A percentile compares a stretch with the other conserved stretches of the same genome.
These are phyloP conservation scores for Pseudogymnoascus verrucosus DNA, from an alignment of 2,329 filamentous ascomycete species.

Conservation along the genomic window DNA sequence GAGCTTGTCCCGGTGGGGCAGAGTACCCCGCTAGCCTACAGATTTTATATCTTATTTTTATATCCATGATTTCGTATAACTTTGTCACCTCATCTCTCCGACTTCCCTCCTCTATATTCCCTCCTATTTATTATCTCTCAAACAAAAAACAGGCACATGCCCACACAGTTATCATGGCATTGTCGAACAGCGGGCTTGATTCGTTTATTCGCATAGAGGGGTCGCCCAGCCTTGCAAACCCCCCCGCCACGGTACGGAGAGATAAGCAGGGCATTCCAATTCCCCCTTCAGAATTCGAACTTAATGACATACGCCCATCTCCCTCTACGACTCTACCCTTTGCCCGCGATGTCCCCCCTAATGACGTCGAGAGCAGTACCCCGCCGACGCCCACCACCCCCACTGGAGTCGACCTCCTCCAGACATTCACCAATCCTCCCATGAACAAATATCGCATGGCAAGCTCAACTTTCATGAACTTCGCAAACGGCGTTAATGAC, in stretches of 20 bases:
- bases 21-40: neutral
- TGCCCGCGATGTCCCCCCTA: slow-evolving; percentile 2
- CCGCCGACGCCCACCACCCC: slow-evolving; percentile 37
- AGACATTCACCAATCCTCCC: slow-evolving; percentile 50
- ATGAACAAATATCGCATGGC: slow-evolving; percentile 66
- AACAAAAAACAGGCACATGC: neutral
- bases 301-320: neutral
- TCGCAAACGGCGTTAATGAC: slow-evolving; percentile 67
- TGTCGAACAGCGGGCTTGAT: neutral
- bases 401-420: slow-evolving; percentile 39
- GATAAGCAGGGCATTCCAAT: slow-evolving; percentile 1
- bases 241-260: neutral
- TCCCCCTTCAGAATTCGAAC: neutral
- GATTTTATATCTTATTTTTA: neutral
- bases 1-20: slow-evolving; percentile 1
- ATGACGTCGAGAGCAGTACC: slow-evolving; percentile 42
- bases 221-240: neutral
- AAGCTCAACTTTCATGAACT: slow-evolving; percentile 55
- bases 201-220: neutral
- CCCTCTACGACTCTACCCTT: neutral
- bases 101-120: neutral
- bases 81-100: neutral
- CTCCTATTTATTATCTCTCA: neutral
- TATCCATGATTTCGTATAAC: neutral
- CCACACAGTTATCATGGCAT: neutral